Evolutionary conservation across 2,329 filamentous ascomycete genomes (phyloP).

Genomic region (Sphaerulina vaccinii): DNA sequence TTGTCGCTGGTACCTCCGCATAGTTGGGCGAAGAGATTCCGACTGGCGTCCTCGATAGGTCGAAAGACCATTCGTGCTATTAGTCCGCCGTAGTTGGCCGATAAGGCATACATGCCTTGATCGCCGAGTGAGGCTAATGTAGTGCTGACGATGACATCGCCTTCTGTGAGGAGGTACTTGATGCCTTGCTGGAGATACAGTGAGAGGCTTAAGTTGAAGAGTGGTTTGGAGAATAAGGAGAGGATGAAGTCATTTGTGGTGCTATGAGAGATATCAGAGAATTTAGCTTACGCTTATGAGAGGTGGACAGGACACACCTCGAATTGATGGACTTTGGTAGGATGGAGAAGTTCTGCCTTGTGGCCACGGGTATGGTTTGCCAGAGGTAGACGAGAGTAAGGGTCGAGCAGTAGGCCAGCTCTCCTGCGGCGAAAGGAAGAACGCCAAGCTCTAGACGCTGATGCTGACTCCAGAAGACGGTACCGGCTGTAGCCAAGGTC

Average conservation of each 20-base stretch:
- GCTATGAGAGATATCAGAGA: slow-evolving; percentile 28
- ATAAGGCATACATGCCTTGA: slow-evolving; percentile 89
- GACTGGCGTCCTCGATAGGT: slow-evolving; percentile 89
- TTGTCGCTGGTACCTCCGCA: slow-evolving; percentile 49
- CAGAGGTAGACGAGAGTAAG: slow-evolving; percentile 69
- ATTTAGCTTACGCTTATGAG: slow-evolving; percentile 23
- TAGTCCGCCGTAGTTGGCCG: slow-evolving; percentile 87
- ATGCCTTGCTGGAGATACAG: slow-evolving; percentile 84
- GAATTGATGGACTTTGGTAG: slow-evolving; percentile 48
- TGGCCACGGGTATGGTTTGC: slow-evolving; percentile 59
- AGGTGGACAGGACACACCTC: slow-evolving; percentile 41
- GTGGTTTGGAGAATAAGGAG: slow-evolving; percentile 65
- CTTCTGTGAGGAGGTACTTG: slow-evolving; percentile 92
- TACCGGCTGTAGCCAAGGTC: slow-evolving; percentile 70
- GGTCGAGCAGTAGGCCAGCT: slow-evolving; percentile 70
- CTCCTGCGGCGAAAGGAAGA: slow-evolving; percentile 84
- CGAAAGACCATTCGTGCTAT: slow-evolving; percentile 88
- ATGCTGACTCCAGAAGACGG: slow-evolving; percentile 63
- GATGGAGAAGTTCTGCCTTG: slow-evolving; percentile 66
- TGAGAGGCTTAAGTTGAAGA: slow-evolving; percentile 72
- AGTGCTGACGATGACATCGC: slow-evolving; percentile 85
- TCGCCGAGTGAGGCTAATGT: slow-evolving; percentile 72
- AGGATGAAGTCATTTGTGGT: slow-evolving; percentile 48
- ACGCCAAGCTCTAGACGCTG: slow-evolving; percentile 63
- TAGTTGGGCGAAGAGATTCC: slow-evolving; percentile 83